Base-by-base conservation (phyloP, 257 asterid genomes). In the Gardenia jasminoides region DNA sequence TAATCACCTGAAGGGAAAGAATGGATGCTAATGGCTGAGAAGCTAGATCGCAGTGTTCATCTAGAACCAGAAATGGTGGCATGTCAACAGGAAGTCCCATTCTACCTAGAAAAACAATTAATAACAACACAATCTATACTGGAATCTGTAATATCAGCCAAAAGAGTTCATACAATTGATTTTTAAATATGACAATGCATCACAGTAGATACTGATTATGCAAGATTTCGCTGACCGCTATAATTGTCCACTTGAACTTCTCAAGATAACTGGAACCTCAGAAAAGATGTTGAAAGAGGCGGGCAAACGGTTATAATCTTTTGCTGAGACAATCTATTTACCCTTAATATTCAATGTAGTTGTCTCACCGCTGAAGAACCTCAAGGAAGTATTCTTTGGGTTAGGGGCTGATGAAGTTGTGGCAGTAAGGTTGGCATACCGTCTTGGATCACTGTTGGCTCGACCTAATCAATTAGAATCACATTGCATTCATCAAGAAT, bases 191-290 rank as follows among this genome's bases (percentile, higher is more conserved):
- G 82, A 79, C 6, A 85, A 50, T 67, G 92, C 94, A 0, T 64
- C 89, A 15, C 91, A 86, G 0, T 86, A 84, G 85, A 87, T 76
- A 26, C 76, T 87, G 13, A 50, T 90, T 79, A 90, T 91, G 91
- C 97, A 91, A 76, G 92, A 88, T 50, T 88, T 91, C 31, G 82
- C 80, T 20, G 77, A 28, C 26, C 84, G 87, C 54, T 13, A 28
- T 26, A 84, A 80, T 36, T 24, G 33, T 52, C 85, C 78, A 15
- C 10, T 83, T 24, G 88, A 88, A 33, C 88, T 74, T 83, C 88
- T 88, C 64, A 87, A 78, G 89, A 74, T 90, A 46, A 91, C 88
- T 28, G 88, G 54, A 3, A 81, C 70, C 2, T 59, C 80, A 0
- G 80, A 71, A 65, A 62, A 67, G 26, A 83, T 76, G 22, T 67